Conservation (phyloP, 805 yeast species). For the Cyberlindnera americana region DNA sequence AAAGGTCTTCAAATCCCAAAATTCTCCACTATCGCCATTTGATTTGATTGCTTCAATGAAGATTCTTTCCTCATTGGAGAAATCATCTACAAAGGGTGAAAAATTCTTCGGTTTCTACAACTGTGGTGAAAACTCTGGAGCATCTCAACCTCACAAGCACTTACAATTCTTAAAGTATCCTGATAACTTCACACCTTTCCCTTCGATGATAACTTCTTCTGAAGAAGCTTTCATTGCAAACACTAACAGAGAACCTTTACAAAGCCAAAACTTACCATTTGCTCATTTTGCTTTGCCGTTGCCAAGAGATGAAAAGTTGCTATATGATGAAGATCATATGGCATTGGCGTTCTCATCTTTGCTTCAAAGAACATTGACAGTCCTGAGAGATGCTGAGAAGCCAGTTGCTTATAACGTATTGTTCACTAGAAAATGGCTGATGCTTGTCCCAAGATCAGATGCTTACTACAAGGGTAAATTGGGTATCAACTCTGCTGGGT, state of each 20-base stretch:
- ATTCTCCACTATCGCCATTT: constrained; percentile 62
- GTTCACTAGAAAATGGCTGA: constrained; percentile 79
- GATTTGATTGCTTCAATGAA: constrained; percentile 62
- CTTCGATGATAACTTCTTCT: constrained; percentile 45
- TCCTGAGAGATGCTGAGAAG: constrained; percentile 48
- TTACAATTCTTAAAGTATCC: constrained; percentile 81
- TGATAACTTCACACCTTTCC: constrained; percentile 50
- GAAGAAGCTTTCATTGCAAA: constrained; percentile 53
- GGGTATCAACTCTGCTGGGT: constrained; percentile 79
- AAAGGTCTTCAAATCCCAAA: constrained; percentile 67
- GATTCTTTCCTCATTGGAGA: constrained; percentile 48
- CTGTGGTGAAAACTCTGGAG: constrained; percentile 85
- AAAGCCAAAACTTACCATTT: constrained; percentile 60
- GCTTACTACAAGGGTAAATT: constrained; percentile 41
- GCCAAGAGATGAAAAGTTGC: constrained; percentile 35
- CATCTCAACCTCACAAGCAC: constrained; percentile 94
- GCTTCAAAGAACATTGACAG: constrained; percentile 66
- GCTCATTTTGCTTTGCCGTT: constrained; percentile 80
- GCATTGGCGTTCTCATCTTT: constrained; percentile 69
- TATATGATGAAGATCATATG: constrained; percentile 50
- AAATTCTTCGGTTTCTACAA: constrained; percentile 83
- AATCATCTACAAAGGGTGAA: constrained; percentile 32
- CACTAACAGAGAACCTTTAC: constrained; percentile 54
- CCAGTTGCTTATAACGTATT: constrained; percentile 73
- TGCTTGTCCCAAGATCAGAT: constrained; percentile 75